Conservation (phyloP, 2,329 filamentous ascomycete species). For the Byssochlamys sp. region DNA sequence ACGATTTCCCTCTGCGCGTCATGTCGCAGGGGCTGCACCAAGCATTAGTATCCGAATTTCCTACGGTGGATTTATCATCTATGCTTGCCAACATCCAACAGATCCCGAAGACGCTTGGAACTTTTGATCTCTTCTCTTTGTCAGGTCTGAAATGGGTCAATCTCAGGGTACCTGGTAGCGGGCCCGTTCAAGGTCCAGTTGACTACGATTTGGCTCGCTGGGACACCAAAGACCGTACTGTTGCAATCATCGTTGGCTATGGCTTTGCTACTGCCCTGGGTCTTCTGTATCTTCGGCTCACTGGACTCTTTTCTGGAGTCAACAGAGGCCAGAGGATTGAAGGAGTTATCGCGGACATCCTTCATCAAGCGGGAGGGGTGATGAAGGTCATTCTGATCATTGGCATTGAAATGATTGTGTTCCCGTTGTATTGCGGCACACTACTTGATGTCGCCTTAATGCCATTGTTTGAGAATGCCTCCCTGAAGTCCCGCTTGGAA, state of each 20-base stretch:
- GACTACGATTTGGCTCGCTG: constrained; percentile 57
- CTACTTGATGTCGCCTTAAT: constrained; percentile 80
- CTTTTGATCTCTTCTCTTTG: constrained; percentile 14
- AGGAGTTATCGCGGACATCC: constrained; percentile 62
- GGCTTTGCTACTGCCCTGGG: constrained; percentile 63
- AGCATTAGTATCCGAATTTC: constrained; percentile 13
- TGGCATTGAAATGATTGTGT: constrained; percentile 96
- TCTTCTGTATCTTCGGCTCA: constrained; percentile 67
- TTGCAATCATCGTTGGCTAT: constrained; percentile 76
- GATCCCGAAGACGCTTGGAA: constrained; percentile 14
- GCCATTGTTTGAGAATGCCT: constrained; percentile 76
- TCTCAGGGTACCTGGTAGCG: constrained; percentile 11
- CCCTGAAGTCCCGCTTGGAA: constrained; percentile 62
- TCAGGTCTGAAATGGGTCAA: constrained; percentile 20
- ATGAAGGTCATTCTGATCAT: constrained; percentile 98
- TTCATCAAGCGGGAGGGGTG: constrained; percentile 90
- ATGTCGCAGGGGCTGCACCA: constrained; percentile 17
- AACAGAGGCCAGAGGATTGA: constrained; percentile 53
- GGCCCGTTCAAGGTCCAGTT: constrained; percentile 22
- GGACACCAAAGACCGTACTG: constrained; percentile 57
- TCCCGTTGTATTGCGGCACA: constrained; percentile 88
- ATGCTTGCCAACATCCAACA: constrained; percentile 11
- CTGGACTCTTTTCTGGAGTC: constrained; percentile 55
- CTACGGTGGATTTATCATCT: constrained; percentile 9
- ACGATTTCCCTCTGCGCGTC: constrained; percentile 28